phyloP scores from a whole-genome alignment of 2,329 filamentous ascomycete genomes.

The Monosporascus ibericus region DNA sequence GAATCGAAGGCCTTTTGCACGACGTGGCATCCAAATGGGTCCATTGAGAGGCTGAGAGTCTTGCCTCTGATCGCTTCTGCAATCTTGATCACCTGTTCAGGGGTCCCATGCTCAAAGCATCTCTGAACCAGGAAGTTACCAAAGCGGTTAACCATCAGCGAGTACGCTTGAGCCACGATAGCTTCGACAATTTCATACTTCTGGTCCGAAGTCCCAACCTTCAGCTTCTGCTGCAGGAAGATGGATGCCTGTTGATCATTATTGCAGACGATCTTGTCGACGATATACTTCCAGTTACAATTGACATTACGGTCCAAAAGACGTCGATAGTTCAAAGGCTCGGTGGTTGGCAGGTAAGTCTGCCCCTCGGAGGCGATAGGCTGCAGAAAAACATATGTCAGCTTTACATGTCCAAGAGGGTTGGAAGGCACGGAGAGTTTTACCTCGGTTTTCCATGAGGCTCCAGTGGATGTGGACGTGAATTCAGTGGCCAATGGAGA shows the following conservation, averaged over 20 bases:
- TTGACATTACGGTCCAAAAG: conserved; percentile 92
- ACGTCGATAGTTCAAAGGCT: conserved; percentile 93
- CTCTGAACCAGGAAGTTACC: conserved; percentile 98
- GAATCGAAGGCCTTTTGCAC: conserved; percentile 98
- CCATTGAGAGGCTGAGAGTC: conserved; percentile 92
- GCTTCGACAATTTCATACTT: conserved; percentile 97
- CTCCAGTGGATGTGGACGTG: conserved; percentile 43
- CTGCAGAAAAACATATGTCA: conserved; percentile 28
- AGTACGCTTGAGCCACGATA: conserved; percentile 91
- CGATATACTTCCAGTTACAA: conserved; percentile 99
- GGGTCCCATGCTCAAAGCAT: conserved; percentile 96
- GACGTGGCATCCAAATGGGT: conserved; percentile 96
- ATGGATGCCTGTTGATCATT: conserved; percentile 99
- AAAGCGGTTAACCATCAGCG: conserved; percentile 96
- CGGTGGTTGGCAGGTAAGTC: conserved; percentile 79
- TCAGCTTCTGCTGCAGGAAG: conserved; percentile 97
- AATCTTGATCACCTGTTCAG: conserved; percentile 91
- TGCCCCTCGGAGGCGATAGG: conserved; percentile 50
- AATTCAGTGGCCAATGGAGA: conserved; percentile 73
- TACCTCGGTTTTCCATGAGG: conserved; percentile 52
- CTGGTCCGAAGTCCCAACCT: conserved; percentile 89
- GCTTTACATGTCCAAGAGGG: conserved; percentile 9
- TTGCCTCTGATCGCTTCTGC: conserved; percentile 91
- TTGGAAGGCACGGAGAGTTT: conserved; percentile 13
- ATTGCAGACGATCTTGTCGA: conserved; percentile 98